Evolutionary conservation across 2,329 filamentous ascomycete genomes (phyloP).

Genomic region (Penicillium sp.): DNA sequence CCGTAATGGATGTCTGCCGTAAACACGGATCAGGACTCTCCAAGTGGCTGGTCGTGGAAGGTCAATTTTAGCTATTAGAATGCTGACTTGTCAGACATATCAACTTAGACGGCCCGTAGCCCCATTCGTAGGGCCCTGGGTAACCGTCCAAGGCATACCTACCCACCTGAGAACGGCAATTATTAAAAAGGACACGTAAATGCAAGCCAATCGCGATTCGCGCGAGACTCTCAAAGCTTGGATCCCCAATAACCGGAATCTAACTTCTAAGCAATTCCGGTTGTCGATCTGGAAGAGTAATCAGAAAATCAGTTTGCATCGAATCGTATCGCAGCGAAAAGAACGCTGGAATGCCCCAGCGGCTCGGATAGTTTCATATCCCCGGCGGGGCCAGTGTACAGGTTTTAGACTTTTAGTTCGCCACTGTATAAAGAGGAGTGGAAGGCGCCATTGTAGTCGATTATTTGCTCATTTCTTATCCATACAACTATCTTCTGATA

Average conservation of each 20-base stretch:
- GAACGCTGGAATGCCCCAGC: neutral
- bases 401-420: neutral
- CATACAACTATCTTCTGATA: neutral
- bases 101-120: neutral
- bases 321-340: neutral
- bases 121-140: neutral
- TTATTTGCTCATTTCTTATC: neutral
- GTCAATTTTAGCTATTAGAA: neutral
- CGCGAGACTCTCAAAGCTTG: neutral
- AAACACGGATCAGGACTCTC: too few relatives aligned
- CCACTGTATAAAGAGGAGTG: conserved; percentile 11
- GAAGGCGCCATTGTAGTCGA: neutral
- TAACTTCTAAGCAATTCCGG: neutral
- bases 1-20: too few relatives aligned
- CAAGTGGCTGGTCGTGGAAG: neutral
- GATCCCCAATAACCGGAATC: too few relatives aligned
- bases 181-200: neutral
- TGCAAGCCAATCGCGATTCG: neutral
- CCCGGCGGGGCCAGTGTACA: conserved; percentile 5
- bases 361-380: conserved; percentile 14
- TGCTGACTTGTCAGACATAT: neutral
- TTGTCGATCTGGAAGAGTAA: neutral
- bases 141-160: neutral
- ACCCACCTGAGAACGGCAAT: too few relatives aligned
- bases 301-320: neutral